Evolutionary conservation across 352 stramenopile genomes (phyloP).

Genomic region (Phytophthora sp.): DNA sequence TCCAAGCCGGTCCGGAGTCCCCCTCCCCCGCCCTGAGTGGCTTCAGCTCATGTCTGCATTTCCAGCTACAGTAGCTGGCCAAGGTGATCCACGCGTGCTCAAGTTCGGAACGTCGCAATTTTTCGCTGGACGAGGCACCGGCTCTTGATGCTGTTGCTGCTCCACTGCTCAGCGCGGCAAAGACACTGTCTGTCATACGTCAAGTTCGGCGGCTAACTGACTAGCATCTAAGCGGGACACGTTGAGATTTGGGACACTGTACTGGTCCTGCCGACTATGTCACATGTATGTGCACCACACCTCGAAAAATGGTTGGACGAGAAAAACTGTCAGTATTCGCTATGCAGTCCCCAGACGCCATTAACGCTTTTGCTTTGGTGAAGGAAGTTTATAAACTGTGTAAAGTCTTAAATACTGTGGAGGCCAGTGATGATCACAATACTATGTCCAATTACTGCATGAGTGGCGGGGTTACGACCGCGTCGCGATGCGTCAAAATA

Average conservation of each 20-base stretch:
- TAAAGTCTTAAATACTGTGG: slow-evolving; percentile 1
- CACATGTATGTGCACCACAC: slow-evolving; percentile 21
- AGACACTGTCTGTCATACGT: no score
- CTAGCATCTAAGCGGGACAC: slow-evolving; percentile 15
- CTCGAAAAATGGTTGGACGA: slow-evolving; percentile 23
- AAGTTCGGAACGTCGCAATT: slow-evolving; percentile 6
- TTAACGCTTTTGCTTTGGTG: slow-evolving; percentile 8
- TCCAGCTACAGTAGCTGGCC: slow-evolving; percentile 24
- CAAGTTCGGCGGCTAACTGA: slow-evolving; percentile 16
- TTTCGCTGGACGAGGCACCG: slow-evolving; percentile 8
- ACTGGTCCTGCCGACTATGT: slow-evolving; percentile 1
- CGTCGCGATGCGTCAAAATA: slow-evolving; percentile 52
- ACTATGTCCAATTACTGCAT: slow-evolving; percentile 74
- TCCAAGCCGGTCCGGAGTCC: no score
- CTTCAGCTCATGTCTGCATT: slow-evolving; percentile 10
- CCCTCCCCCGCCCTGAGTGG: no score
- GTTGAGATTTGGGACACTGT: not conserved
- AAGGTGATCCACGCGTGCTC: slow-evolving; percentile 22
- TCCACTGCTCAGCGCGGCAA: no score
- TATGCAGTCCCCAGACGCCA: not conserved
- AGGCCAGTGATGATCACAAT: slow-evolving; percentile 46
- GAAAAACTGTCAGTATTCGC: slow-evolving; percentile 2
- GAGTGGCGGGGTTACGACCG: slow-evolving; percentile 35
- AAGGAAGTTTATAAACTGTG: not conserved
- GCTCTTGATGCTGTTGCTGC: not conserved